Conservation (phyloP, 1,284 basidiomycete genomes). For the Phenoliferia sp. region DNA sequence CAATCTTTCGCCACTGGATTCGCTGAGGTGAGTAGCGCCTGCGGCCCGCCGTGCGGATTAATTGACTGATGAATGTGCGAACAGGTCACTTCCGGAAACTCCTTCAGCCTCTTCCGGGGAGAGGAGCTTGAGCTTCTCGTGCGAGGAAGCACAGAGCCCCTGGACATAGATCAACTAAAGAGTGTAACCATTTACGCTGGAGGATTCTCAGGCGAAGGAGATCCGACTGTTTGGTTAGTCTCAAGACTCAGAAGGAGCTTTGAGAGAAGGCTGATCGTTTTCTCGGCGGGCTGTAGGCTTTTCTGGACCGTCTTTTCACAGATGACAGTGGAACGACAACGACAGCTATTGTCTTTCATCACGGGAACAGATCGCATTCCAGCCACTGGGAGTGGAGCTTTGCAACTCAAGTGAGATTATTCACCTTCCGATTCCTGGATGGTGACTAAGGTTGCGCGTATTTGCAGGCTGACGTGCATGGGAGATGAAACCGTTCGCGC, state of each 20-base stretch:
- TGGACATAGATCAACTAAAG: constrained; percentile 32
- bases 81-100: constrained; percentile 32
- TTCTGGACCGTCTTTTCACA: constrained; percentile 32
- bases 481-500: constrained; percentile 11
- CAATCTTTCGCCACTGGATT: constrained; percentile 36
- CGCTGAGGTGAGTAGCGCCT: constrained; percentile 17
- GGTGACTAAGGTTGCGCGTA: no score
- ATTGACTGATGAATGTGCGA: no score
- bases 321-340: constrained; percentile 17
- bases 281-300: constrained; percentile 9
- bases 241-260: no score
- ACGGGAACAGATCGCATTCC: constrained; percentile 36
- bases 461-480: constrained; percentile 12
- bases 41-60: no score
- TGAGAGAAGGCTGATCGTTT: no score
- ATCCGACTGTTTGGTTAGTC: constrained; percentile 26
- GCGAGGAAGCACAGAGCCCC: constrained; percentile 29
- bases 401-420: constrained; percentile 18
- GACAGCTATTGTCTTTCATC: constrained; percentile 33
- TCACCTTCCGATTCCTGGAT: no score
- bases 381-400: constrained; percentile 24
- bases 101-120: constrained; percentile 33
- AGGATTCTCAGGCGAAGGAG: constrained; percentile 22
- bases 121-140: constrained; percentile 38
- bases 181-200: constrained; percentile 31